Evolutionary conservation across 2,329 filamentous ascomycete species (phyloP).

Genomic region (Cladorrhinum sp.): DNA sequence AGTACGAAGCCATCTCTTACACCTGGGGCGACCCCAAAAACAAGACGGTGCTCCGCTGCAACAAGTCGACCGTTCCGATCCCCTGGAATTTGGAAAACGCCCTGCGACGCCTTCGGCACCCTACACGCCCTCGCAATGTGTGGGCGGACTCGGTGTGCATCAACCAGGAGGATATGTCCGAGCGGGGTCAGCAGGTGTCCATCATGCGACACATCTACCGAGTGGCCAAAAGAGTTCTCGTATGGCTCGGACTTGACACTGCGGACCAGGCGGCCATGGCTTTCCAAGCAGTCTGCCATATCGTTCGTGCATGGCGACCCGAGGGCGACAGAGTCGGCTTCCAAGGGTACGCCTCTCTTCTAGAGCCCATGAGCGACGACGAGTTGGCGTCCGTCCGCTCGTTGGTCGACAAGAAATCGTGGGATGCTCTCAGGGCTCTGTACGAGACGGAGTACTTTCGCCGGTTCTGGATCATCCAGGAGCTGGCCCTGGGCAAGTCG

Average conservation of each 20-base stretch:
- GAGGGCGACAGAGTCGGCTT: constrained; percentile 7
- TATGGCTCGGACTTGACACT: constrained; percentile 9
- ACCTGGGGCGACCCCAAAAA: constrained; percentile 12
- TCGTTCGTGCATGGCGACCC: constrained; percentile 17
- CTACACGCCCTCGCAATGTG: not conserved
- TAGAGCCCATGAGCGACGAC: constrained; percentile 11
- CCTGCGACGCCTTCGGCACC: constrained; percentile 8
- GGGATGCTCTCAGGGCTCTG: constrained; percentile 15
- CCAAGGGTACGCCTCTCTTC: constrained; percentile 9
- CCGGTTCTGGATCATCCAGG: constrained; percentile 22
- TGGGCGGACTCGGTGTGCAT: constrained; percentile 10
- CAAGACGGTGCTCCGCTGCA: not conserved
- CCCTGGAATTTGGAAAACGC: constrained; percentile 4
- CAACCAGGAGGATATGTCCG: constrained; percentile 8
- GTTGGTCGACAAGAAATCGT: constrained; percentile 8
- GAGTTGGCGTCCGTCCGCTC: not conserved
- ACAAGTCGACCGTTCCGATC: not conserved
- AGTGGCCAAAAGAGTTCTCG: constrained; percentile 1
- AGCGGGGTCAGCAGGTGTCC: constrained; percentile 3
- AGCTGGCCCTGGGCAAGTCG: constrained; percentile 16
- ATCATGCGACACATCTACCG: constrained; percentile 14
- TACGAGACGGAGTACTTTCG: constrained; percentile 18
- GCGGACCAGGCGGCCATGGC: constrained; percentile 5
- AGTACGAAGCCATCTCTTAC: constrained; percentile 14
- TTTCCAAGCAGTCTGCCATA: constrained; percentile 13